Evolutionary conservation across 305 asterid genomes (phyloP), one percentile per base, ranked within the genome.

Genomic region (Fraxinus greggii): DNA sequence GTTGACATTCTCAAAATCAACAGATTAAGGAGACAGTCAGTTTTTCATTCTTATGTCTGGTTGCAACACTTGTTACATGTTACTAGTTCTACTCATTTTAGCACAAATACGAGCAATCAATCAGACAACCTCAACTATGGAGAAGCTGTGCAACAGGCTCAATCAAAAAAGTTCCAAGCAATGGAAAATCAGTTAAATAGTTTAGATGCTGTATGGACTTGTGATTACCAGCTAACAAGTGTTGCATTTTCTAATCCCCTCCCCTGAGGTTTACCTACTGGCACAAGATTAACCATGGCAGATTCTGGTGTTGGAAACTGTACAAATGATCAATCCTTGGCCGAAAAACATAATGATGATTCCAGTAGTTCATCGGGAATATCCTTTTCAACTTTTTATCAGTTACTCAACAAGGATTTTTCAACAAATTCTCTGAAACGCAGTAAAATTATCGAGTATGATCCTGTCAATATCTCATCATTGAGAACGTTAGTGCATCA

Each of bases 1-100:
- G 77, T 91, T 81, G 95, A 93, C 90, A 93, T 94, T 87, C 93
- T 93, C 85, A 92, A 89, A 87, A 87, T 92, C 85, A 93, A 94
- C 92, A 87, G 83, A 85, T 78, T 91, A 78, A 90, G 87, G 85
- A 86, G 92, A 88, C 92, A 89, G 90, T 86, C 93, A 76, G 76
- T 92, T 78, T 79, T 92, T 84, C 91, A 83, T 82, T 85, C 97
- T 67, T 91, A 90, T 86, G 89, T 91, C 78, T 93, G 98, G 98
- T 97, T 93, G 81, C 94, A 89, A 87, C 92, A 91, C 32, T 83
- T 94, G 84, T 72, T 85, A 81, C 90, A 90, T 24, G 69, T 87
- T 67, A 76, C 85, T 73, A 86, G 83, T 86, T 81, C 81, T 35
- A 83, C 81, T 83, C 92, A 69, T 83, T 79, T 82, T 80, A 89